A percentile compares a stretch with the other conserved stretches of the same genome.
These are phyloP conservation scores for Golovinomyces cichoracearum DNA, from an alignment of 2,329 filamentous ascomycete species.

Conservation along the genomic window DNA sequence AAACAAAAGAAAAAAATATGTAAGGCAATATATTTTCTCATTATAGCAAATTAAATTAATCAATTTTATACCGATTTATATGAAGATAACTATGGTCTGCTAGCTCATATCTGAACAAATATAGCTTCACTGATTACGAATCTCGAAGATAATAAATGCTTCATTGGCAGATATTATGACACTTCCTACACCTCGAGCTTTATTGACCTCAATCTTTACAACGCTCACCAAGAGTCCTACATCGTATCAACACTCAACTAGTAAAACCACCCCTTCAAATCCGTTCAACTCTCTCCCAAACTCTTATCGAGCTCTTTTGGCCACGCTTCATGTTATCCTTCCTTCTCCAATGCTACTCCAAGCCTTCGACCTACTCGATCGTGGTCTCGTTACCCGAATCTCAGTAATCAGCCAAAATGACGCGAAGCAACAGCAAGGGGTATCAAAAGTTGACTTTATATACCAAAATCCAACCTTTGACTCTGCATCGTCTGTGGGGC, in stretches of 20 bases:
- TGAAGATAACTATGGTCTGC: no score
- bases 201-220: conserved; percentile 13
- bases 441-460: no score
- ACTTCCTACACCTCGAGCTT: conserved; percentile 10
- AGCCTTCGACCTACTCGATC: conserved; percentile 68
- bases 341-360: conserved; percentile 49
- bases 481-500: no score
- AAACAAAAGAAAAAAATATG: no score
- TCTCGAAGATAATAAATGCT: no score
- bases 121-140: no score
- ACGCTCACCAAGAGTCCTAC: conserved; percentile 5
- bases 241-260: neutral
- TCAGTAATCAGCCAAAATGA: conserved; percentile 6
- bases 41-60: no score
- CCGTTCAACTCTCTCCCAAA: conserved; percentile 7
- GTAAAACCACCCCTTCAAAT: conserved; percentile 3
- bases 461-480: no score
- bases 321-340: conserved; percentile 49
- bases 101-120: no score
- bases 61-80: no score
- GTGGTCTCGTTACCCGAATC: conserved; percentile 38
- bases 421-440: no score
- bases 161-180: conserved; percentile 1
- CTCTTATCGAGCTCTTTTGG: conserved; percentile 21
- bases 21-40: no score